Base-by-base conservation (phyloP, 169 alveolate species). In the Plasmodium malariae region DNA sequence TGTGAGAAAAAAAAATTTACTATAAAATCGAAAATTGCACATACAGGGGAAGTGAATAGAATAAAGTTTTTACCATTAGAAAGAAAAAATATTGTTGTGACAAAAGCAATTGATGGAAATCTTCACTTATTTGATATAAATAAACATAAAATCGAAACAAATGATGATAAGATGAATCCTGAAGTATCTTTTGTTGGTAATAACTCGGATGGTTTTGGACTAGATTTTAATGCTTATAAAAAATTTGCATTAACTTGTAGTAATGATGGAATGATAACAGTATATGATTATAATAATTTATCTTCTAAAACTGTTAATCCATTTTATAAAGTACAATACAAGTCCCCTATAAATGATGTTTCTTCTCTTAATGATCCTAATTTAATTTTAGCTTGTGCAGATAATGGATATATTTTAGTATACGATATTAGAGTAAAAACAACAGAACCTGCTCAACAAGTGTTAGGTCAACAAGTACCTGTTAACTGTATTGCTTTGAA, bases 41-140 rank as follows among this genome's bases (percentile, higher is more conserved):
- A 74, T 34, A 40, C 57, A 74, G 88, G 88, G 30, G 88, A 74
- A 74, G 88, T 74, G 32, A 74, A 74, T 32, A n/a, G 88, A 60
- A 74, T 74, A 26, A 37, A 62, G 34, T 74, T 74, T 49, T 48
- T 74, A 36, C 88, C 88, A 0, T 32, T 74, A 30, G 88, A 74
- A 9, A 74, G 60, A 32, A 74, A 74, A 60, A 59, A 74, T 17
- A 9, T 74, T 60, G 88, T 74, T 30, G 74, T 74, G 1, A 74
- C 88, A 0, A 74, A 74, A 40, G 88, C 88, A 32, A 40, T 51
- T 2, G 65, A 74, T 74, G 88, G 88, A 40, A 74, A 74, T 43
- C 37, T 74, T 24, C 88, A 74, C 30, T 45, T 74, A 7, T 74
- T 74, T 60, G 88, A 74, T 43, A 74, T 74, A n/a, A 74, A 74